Evolutionary conservation across 495 filamentous ascomycete genomes (phyloP).

Genomic region (Aspergillus funiculosus): DNA sequence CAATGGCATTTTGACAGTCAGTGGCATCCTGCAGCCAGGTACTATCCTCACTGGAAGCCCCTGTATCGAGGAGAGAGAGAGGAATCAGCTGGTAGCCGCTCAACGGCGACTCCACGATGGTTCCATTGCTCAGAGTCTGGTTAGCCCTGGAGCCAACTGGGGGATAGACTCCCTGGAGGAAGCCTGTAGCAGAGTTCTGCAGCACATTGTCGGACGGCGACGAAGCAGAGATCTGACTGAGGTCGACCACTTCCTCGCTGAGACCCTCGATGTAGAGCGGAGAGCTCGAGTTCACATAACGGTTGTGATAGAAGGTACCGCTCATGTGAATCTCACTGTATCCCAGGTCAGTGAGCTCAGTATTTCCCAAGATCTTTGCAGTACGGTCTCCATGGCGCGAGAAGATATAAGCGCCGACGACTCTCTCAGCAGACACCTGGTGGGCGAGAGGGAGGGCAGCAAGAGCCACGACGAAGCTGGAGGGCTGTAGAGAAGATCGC

Average conservation of each 20-base stretch:
- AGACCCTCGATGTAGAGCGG: conserved; percentile 52
- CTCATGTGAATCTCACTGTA: conserved; percentile 56
- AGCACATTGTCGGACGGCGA: conserved; percentile 57
- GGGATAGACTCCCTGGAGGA: conserved; percentile 60
- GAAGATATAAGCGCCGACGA: conserved; percentile 59
- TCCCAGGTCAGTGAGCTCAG: conserved; percentile 54
- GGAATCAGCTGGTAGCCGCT: conserved; percentile 59
- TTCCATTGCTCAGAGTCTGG: conserved; percentile 48
- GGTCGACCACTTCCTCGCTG: conserved; percentile 49
- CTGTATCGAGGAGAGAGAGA: conserved; percentile 35
- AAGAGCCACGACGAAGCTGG: conserved; percentile 29
- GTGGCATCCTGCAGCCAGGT: conserved; percentile 54
- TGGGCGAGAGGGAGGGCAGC: conserved; percentile 24
- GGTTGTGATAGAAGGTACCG: conserved; percentile 56
- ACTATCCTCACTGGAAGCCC: conserved; percentile 47
- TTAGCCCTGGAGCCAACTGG: conserved; percentile 41
- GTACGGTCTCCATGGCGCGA: conserved; percentile 62
- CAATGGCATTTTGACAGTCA: conserved; percentile 55
- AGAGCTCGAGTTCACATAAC: conserved; percentile 51
- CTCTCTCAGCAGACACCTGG: conserved; percentile 49
- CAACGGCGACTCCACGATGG: conserved; percentile 47
- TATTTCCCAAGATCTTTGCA: conserved; percentile 46
- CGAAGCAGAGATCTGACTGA: conserved; percentile 52
- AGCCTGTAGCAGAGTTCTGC: conserved; percentile 52
- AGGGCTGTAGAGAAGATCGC: conserved; percentile 27